Evolutionary conservation across 2,329 filamentous ascomycete species (phyloP).

Genomic region (Fusarium odoratissimum): DNA sequence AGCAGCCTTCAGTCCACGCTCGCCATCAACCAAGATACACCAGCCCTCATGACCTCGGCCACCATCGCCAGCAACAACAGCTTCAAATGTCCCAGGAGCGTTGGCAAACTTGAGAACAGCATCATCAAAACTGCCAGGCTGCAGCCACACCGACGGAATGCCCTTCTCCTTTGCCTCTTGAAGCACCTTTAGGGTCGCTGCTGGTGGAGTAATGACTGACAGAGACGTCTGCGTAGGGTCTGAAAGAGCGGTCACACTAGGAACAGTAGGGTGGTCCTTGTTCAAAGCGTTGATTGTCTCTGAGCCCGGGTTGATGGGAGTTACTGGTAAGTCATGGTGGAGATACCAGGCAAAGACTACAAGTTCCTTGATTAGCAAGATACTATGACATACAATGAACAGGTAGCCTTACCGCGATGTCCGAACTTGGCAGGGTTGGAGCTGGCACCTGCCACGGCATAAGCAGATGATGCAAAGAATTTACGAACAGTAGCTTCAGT

Average conservation of each 20-base stretch:
- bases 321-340: conserved; percentile 77
- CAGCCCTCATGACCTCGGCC: conserved; percentile 78
- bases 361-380: not conserved
- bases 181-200: conserved; percentile 78
- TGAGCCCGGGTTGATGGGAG: conserved; percentile 83
- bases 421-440: conserved; percentile 88
- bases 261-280: conserved; percentile 70
- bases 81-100: conserved; percentile 70
- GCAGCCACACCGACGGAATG: conserved; percentile 83
- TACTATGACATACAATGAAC: not conserved
- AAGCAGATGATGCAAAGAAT: conserved; percentile 84
- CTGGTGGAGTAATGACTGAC: conserved; percentile 88
- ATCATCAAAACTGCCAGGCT: conserved; percentile 89
- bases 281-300: conserved; percentile 70
- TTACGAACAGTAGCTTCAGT: conserved; percentile 78
- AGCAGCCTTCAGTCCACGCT: conserved; percentile 67
- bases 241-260: conserved; percentile 73
- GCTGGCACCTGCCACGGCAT: conserved; percentile 91
- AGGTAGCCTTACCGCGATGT: conserved; percentile 74
- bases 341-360: conserved; percentile 93
- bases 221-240: conserved; percentile 78
- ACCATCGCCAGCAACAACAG: conserved; percentile 74
- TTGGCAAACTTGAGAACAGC: conserved; percentile 77
- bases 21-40: conserved; percentile 89
- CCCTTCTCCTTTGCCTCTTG: conserved; percentile 81